Base-by-base conservation (phyloP, 805 yeast species). In the Torulaspora gathmanii region DNA sequence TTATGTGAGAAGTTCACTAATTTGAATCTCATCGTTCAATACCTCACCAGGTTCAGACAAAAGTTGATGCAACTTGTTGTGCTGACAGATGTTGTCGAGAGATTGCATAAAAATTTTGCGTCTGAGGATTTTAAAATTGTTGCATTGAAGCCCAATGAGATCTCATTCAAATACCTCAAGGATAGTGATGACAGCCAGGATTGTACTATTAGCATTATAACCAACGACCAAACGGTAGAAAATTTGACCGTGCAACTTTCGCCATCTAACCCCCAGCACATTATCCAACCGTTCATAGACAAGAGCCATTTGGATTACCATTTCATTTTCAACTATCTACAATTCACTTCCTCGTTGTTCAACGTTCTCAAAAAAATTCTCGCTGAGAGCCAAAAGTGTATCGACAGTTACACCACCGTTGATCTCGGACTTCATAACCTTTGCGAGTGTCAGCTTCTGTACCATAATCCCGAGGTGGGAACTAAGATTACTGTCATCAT, bases 61-160 rank as follows among this genome's bases (percentile, higher is more conserved):
- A 64, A 60, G 41, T 42, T 65, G 30, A 57, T 60, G 58, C 68
- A 64, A 45, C 44, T 65, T 36, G 62, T 64, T 17, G 51, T 63
- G 10, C 33, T 65, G 10, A 65, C 64, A 2, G 64, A 65, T 44
- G 68, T 65, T 4, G 61, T 65, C 5, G 68, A 64, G 35, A 60
- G 58, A 30, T 37, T 65, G 29, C 65, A 63, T 41, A 54, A 58
- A 16, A 64, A 58, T 37, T 65, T 65, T 44, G 56, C 61, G 11
- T 59, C 67, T 9, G 59, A 58, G 5, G 51, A 54, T 40, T 65
- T 65, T 47, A 56, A 56, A 36, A 62, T 65, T 26, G 54, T 63
- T 9, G 58, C 58, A 19, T 43, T 64, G 31, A 58, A 58, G 39
- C 64, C 65, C 6, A 61, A 64, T 37, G 67, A 65, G 45, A 63